Conservation (phyloP, 768 basidiomycete species). For the Mycena vulgaris region DNA sequence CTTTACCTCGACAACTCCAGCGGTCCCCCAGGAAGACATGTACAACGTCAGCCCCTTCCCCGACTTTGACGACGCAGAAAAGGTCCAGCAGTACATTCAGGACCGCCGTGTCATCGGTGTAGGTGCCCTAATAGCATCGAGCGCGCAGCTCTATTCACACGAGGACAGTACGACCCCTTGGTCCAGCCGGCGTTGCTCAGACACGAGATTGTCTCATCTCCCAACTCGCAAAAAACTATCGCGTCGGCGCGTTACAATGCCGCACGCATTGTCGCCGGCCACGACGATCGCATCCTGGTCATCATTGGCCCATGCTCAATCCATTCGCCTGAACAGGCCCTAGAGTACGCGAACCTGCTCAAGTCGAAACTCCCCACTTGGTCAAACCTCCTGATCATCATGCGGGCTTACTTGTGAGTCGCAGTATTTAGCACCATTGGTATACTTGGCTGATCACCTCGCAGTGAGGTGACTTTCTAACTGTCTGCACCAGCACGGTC, state of each 20-base stretch:
- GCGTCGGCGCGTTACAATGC: slow-evolving; percentile 84
- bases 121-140: slow-evolving; percentile 49
- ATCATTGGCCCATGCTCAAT: slow-evolving; percentile 98
- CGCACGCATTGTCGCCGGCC: slow-evolving; percentile 85
- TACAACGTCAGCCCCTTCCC: slow-evolving; percentile 75
- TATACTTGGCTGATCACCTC: slow-evolving; percentile 30
- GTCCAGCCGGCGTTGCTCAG: slow-evolving; percentile 93
- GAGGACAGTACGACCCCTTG: slow-evolving; percentile 90
- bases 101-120: slow-evolving; percentile 88
- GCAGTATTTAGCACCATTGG: background rate
- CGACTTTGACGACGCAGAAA: slow-evolving; percentile 72
- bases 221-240: slow-evolving; percentile 80
- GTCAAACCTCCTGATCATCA: slow-evolving; percentile 90
- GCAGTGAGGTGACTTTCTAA: slow-evolving; percentile 51
- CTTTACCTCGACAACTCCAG: slow-evolving; percentile 46
- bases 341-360: slow-evolving; percentile 84
- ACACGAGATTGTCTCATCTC: slow-evolving; percentile 84
- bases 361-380: slow-evolving; percentile 76
- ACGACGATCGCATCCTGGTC: slow-evolving; percentile 90
- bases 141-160: slow-evolving; percentile 35
- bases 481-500: slow-evolving; percentile 11
- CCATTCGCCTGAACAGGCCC: slow-evolving; percentile 88
- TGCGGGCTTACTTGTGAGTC: slow-evolving; percentile 98
- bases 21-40: slow-evolving; percentile 61
- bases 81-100: slow-evolving; percentile 81